Conservation (phyloP, 2,329 filamentous ascomycete genomes). For the Cryphonectria parasitica region DNA sequence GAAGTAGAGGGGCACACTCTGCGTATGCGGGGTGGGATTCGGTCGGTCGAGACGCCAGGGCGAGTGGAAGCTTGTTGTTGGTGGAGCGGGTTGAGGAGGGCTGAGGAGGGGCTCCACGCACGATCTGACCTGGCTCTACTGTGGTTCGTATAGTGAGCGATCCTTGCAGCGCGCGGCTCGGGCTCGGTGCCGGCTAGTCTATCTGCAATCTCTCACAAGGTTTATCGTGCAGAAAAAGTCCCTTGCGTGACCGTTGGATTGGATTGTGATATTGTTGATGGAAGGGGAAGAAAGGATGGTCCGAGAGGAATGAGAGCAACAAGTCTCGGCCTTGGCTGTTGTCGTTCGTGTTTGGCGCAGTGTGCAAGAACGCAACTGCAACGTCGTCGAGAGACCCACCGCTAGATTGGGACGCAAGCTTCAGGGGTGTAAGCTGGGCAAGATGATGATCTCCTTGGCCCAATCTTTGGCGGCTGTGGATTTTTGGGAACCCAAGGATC, state of each 20-base stretch:
- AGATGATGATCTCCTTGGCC: conserved; percentile 4
- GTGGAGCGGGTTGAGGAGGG: not conserved
- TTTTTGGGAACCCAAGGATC: not conserved
- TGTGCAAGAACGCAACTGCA: not conserved
- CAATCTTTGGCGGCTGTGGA: not conserved
- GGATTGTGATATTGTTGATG: not conserved
- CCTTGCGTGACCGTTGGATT: not conserved
- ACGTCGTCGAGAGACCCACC: not conserved
- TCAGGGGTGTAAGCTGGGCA: conserved; percentile 7
- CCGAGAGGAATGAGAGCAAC: not conserved
- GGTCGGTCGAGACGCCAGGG: conserved; percentile 9
- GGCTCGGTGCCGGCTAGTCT: not conserved
- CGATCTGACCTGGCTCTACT: not conserved
- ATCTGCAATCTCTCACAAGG: not conserved
- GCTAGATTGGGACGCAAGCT: conserved; percentile 5
- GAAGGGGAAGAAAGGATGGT: no score
- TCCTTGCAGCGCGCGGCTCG: not conserved
- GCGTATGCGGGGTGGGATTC: conserved; percentile 6
- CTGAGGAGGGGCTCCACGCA: not conserved
- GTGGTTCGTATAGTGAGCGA: not conserved
- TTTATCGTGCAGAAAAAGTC: not conserved
- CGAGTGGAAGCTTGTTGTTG: not conserved
- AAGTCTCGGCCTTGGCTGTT: not conserved
- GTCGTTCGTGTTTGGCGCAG: not conserved
- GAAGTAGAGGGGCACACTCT: conserved; percentile 4